phyloP scores from a whole-genome alignment of 2,329 filamentous ascomycete genomes.

The Aspergillus pseudonomiae region DNA sequence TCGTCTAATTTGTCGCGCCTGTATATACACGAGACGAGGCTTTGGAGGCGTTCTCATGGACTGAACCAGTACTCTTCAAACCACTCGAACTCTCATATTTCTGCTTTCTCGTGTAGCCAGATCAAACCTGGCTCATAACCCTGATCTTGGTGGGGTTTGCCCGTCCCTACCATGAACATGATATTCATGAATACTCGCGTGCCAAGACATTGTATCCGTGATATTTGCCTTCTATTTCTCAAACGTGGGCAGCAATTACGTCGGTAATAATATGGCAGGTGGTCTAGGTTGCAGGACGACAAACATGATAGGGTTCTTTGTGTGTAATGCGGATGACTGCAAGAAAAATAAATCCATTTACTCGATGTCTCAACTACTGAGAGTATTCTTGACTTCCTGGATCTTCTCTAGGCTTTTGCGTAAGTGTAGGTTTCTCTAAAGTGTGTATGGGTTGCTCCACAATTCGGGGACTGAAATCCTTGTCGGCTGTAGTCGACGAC shows the following conservation, averaged over 20 bases:
- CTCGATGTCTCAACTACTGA: not conserved
- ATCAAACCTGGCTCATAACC: slow-evolving; percentile 23
- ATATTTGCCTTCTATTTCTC: slow-evolving; percentile 11
- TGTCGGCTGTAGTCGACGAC: not conserved
- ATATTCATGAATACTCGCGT: slow-evolving; percentile 21
- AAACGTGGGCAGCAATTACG: slow-evolving; percentile 19
- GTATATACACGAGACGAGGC: slow-evolving; percentile 22
- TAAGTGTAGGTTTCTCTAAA: not conserved
- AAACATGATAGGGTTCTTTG: slow-evolving; percentile 22
- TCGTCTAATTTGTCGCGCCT: slow-evolving; percentile 30
- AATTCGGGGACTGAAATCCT: not conserved
- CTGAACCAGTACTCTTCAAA: slow-evolving; percentile 23
- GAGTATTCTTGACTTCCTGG: not conserved
- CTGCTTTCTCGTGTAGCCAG: slow-evolving; percentile 27
- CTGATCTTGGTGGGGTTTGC: slow-evolving; percentile 27
- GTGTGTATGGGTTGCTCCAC: not conserved
- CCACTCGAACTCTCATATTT: slow-evolving; percentile 29
- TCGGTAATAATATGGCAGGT: slow-evolving; percentile 24
- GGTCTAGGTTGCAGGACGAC: slow-evolving; percentile 31
- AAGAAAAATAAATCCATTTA: slow-evolving; percentile 5
- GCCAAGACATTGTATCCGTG: slow-evolving; percentile 16
- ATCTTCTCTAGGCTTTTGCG: not conserved
- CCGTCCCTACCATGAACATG: slow-evolving; percentile 20
- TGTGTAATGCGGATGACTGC: slow-evolving; percentile 24
- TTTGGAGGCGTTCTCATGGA: slow-evolving; percentile 15